phyloP scores from a whole-genome alignment of 1,284 basidiomycete species.

The Taiwanofungus camphoratus region DNA sequence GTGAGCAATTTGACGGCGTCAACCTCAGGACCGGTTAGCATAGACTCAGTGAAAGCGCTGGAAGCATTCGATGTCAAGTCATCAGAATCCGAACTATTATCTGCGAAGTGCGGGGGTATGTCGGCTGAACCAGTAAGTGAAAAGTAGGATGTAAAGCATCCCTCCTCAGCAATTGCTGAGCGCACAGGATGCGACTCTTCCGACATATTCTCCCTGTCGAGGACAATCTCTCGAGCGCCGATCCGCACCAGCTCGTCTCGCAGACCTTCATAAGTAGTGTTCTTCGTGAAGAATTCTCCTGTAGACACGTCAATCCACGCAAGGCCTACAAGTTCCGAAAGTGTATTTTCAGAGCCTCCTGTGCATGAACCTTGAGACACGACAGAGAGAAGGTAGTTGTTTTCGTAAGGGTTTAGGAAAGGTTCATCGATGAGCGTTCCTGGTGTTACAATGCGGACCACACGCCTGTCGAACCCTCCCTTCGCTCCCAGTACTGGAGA shows the following conservation, averaged over 20 bases:
- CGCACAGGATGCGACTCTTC: slow-evolving; percentile 39
- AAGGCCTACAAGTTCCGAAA: slow-evolving; percentile 38
- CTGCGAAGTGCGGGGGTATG: not conserved
- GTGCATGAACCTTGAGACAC: slow-evolving; percentile 21
- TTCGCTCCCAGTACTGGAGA: slow-evolving; percentile 38
- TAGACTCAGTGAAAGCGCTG: slow-evolving; percentile 5
- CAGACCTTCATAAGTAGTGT: slow-evolving; percentile 47
- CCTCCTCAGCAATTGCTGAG: slow-evolving; percentile 44
- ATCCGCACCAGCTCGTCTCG: slow-evolving; percentile 85
- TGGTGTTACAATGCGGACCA: slow-evolving; percentile 84
- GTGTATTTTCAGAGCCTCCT: not conserved
- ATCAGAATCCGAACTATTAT: slow-evolving; percentile 8
- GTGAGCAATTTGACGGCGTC: slow-evolving; percentile 65
- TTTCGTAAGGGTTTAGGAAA: slow-evolving; percentile 79
- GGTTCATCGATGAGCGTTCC: slow-evolving; percentile 89
- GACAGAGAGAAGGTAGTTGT: slow-evolving; percentile 84
- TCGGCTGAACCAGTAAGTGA: slow-evolving; percentile 8
- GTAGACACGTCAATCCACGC: slow-evolving; percentile 97
- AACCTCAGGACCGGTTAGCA: slow-evolving; percentile 35
- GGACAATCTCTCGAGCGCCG: slow-evolving; percentile 76
- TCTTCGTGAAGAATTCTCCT: slow-evolving; percentile 85
- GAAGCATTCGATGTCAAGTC: slow-evolving; percentile 9
- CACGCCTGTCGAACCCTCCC: slow-evolving; percentile 65
- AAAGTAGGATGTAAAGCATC: slow-evolving; percentile 45
- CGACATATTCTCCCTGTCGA: slow-evolving; percentile 43